These are phyloP conservation scores for Benincasa hispida DNA, from an alignment of 306 rosid genomes.

Conservation along the genomic window DNA sequence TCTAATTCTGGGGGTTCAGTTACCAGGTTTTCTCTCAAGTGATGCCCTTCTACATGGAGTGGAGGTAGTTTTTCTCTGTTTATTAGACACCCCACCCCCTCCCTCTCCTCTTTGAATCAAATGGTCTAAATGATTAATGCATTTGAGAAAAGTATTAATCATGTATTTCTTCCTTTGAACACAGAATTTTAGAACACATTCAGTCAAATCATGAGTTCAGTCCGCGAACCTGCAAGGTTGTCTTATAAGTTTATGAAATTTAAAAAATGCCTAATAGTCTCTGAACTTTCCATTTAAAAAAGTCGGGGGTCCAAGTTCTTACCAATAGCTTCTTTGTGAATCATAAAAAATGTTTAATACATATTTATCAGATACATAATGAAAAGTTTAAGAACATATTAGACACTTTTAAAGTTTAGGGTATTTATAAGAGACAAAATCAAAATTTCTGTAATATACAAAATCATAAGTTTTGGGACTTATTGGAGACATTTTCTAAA, in stretches of 20 bases:
- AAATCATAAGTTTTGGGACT: not conserved
- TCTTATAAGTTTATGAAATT: not conserved
- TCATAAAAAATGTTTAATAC: not conserved
- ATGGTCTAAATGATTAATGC: not conserved
- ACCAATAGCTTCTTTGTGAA: not conserved
- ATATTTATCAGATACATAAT: not conserved
- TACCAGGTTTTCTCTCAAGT: slow-evolving; percentile 78
- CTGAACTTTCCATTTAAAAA: not conserved
- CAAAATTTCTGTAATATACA: no score
- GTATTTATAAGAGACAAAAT: not conserved
- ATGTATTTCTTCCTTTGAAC: not conserved
- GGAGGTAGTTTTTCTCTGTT: slow-evolving; percentile 43
- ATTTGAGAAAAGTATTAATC: not conserved
- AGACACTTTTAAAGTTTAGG: not conserved
- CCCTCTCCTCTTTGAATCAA: not conserved
- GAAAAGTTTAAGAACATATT: not conserved
- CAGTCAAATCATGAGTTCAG: not conserved
- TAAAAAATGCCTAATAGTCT: not conserved
- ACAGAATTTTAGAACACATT: not conserved
- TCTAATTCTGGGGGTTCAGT: slow-evolving; percentile 34
- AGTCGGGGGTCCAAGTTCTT: not conserved
- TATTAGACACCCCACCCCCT: not conserved
- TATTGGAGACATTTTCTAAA: not conserved
- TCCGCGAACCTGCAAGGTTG: not conserved
- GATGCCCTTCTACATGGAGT: slow-evolving; percentile 97